phyloP scores from a whole-genome alignment of 2,329 filamentous ascomycete genomes.

The Aspergillus tamarii region DNA sequence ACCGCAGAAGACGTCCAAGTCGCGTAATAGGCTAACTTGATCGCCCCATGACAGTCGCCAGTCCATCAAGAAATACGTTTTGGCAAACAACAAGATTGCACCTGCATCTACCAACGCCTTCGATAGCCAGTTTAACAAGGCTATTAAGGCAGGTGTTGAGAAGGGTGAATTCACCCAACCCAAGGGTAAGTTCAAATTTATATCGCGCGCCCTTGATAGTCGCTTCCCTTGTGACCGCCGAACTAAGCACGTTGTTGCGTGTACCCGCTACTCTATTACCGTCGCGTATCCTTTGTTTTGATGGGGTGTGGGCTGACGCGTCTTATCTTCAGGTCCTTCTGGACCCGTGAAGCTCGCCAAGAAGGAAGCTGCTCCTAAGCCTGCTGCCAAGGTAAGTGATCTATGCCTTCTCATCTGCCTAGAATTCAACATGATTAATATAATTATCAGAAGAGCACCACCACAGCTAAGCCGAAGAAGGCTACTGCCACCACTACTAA shows the following conservation, averaged over 20 bases:
- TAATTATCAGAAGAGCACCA: slow-evolving; percentile 18
- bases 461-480: slow-evolving; percentile 30
- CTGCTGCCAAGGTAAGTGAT: slow-evolving; percentile 40
- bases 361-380: slow-evolving; percentile 61
- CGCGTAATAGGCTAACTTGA: slow-evolving; percentile 34
- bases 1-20: slow-evolving; percentile 21
- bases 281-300: slow-evolving; percentile 11
- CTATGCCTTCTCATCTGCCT: not conserved
- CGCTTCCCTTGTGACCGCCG: not conserved
- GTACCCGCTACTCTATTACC: not conserved
- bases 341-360: slow-evolving; percentile 91
- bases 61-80: slow-evolving; percentile 75
- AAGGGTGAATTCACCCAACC: slow-evolving; percentile 86
- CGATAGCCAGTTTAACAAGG: slow-evolving; percentile 82
- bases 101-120: slow-evolving; percentile 60
- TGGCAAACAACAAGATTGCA: slow-evolving; percentile 69
- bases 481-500: slow-evolving; percentile 36
- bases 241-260: not conserved
- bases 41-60: slow-evolving; percentile 59
- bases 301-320: slow-evolving; percentile 31
- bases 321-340: slow-evolving; percentile 65
- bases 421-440: not conserved
- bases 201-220: slow-evolving; percentile 7
- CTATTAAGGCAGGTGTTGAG: slow-evolving; percentile 78
- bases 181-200: slow-evolving; percentile 69